Conservation (phyloP, 2,329 filamentous ascomycete genomes). For the Botrytis porri region DNA sequence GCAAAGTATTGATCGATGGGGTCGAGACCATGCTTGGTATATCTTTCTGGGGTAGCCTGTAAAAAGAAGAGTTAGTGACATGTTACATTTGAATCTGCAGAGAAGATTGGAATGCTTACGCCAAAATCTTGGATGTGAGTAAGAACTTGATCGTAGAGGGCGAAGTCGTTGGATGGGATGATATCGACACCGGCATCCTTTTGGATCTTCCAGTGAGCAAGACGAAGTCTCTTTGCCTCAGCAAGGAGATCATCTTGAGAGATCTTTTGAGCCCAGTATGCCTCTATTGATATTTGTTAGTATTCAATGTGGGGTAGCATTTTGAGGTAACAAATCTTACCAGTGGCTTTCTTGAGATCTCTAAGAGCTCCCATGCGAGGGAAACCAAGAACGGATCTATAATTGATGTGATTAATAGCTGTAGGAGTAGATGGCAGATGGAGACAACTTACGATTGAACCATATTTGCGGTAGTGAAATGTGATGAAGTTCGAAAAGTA, state of each 20-base stretch:
- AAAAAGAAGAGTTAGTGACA: constrained; percentile 20
- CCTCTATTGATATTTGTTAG: constrained; percentile 53
- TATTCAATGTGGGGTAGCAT: constrained; percentile 19
- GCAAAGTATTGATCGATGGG: constrained; percentile 97
- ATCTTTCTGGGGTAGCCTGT: constrained; percentile 86
- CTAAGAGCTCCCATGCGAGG: constrained; percentile 97
- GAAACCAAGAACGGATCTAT: constrained; percentile 81
- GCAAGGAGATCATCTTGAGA: constrained; percentile 84
- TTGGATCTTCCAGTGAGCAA: constrained; percentile 99
- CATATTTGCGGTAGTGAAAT: constrained; percentile 45
- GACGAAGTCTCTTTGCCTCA: constrained; percentile 95
- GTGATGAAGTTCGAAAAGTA: constrained; percentile 2
- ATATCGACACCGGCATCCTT: constrained; percentile 96
- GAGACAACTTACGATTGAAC: constrained; percentile 55
- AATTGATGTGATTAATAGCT: constrained; percentile 21
- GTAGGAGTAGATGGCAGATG: constrained; percentile 8
- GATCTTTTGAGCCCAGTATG: constrained; percentile 95
- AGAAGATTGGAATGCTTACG: constrained; percentile 52
- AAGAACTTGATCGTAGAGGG: constrained; percentile 96
- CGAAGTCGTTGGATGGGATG: constrained; percentile 99
- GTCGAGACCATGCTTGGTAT: constrained; percentile 85
- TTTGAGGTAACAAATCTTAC: constrained; percentile 8
- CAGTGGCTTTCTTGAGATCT: constrained; percentile 99
- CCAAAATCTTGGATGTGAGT: constrained; percentile 98
- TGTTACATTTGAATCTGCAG: background rate